Base-by-base conservation (phyloP, 192 early-diverging fungal species). In the Allomyces macrogynus region DNA sequence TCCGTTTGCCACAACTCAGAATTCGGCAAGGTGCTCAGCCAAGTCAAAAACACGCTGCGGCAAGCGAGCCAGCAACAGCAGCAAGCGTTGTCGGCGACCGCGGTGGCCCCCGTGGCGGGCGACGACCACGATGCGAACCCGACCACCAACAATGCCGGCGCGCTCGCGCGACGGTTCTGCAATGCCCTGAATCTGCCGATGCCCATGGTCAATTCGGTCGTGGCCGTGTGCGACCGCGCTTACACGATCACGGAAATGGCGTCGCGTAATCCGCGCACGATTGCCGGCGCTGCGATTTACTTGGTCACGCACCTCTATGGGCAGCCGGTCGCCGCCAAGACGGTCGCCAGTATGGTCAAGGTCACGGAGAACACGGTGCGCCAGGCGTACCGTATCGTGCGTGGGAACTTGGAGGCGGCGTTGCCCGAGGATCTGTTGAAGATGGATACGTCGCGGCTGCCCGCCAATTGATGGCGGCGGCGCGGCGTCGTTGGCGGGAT, bases 241-340 rank as follows among this genome's bases (percentile, higher is more conserved):
- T 85, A 85, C 64, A 84, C 89, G n/a, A 64, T 81, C n/a, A 88
- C 89, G 25, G 87, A 83, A 14, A 74, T 99, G 43, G 91, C 88
- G 0, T 93, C 93, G 24, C 92, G 91, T 64, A 87, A 84, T 9
- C 92, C 91, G 8, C 91, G 93, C 43, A 89, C 93, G 4, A 82
- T 96, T 24, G 93, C 93, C 3, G 91, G 91, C 1, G 91, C 89
- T 3, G 88, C 89, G 57, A 86, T 99, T 26, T 99, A 90, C 64
- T 81, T 95, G 79, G 87, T 82, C 5, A 84, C 83, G 42, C 82
- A 83, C 61, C 67, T 99, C 26, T 85, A 84, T 43, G 73, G 75
- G 18, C 76, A 84, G 62, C 80, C 81, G 4, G 80, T 88, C 32
- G 72, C 79, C 4, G 86, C 90, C 7, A 77, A 75, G 26, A 87